These are phyloP conservation scores for Trichophyton schoenleinii DNA, from an alignment of 2,329 filamentous ascomycete species.

Conservation along the genomic window DNA sequence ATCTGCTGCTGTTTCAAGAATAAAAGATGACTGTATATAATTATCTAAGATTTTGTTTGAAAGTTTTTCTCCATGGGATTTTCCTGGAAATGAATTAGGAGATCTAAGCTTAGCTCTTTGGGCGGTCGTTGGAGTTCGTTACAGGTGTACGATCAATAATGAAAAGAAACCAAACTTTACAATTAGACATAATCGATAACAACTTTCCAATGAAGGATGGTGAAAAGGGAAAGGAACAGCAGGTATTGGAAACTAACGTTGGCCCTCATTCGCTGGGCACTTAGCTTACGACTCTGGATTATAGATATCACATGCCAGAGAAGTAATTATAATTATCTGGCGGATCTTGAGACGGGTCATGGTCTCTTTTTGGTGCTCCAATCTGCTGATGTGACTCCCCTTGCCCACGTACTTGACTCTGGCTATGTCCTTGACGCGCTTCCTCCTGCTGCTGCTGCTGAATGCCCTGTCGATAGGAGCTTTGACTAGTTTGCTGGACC, in stretches of 20 bases:
- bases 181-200: background rate
- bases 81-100: background rate
- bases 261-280: background rate
- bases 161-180: background rate
- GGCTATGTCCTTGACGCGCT: background rate
- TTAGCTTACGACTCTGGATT: background rate
- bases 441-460: background rate
- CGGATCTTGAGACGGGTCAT: background rate
- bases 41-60: background rate
- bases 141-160: background rate
- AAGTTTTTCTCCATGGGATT: background rate
- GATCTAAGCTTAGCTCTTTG: background rate
- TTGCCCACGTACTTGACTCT: background rate
- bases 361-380: background rate
- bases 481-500: background rate
- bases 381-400: background rate
- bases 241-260: background rate
- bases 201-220: background rate
- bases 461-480: background rate
- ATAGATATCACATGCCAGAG: background rate
- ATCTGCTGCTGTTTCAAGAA: slow-evolving; percentile 55
- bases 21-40: background rate
- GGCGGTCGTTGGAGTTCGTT: background rate
- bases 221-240: background rate
- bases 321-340: background rate